A percentile compares a stretch with the other conserved stretches of the same genome.
phyloP scores from a whole-genome alignment of 1,139 yeast genomes.

The Nadsonia commutata region DNA sequence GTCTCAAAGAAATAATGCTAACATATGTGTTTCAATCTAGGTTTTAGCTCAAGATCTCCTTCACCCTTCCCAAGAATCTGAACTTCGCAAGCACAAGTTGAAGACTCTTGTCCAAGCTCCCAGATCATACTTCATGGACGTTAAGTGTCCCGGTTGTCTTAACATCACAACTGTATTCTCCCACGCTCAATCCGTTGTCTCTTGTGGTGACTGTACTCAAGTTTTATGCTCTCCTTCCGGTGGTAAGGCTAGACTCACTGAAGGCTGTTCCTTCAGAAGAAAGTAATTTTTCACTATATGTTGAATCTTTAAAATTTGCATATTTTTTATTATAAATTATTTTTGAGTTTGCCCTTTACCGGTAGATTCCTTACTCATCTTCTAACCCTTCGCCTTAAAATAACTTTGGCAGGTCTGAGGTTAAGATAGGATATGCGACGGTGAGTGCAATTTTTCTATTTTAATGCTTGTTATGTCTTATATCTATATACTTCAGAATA shows the following conservation, averaged over 20 bases:
- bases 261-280: slow-evolving; percentile 99
- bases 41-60: slow-evolving; percentile 96
- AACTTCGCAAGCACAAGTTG: slow-evolving; percentile 93
- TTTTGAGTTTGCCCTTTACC: background rate
- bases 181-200: slow-evolving; percentile 99
- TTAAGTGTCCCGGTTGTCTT: slow-evolving; percentile 98
- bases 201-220: slow-evolving; percentile 97
- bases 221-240: slow-evolving; percentile 99
- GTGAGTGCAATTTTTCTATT: slow-evolving; percentile 2
- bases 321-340: background rate
- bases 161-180: slow-evolving; percentile 98
- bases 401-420: too few species aligned
- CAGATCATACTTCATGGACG: slow-evolving; percentile 99
- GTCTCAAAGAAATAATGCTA: too few species aligned
- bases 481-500: slow-evolving; percentile 2
- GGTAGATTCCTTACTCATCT: background rate
- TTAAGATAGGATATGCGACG: background rate
- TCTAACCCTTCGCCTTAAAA: too few species aligned
- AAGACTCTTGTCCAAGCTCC: slow-evolving; percentile 96
- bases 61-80: slow-evolving; percentile 94
- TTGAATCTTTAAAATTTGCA: background rate
- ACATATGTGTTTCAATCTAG: too few species aligned
- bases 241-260: slow-evolving; percentile 99
- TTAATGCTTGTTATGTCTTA: background rate
- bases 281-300: slow-evolving; percentile 40